These are phyloP conservation scores for Elsinoe ampelina DNA, from an alignment of 2,329 filamentous ascomycete species.

Conservation along the genomic window DNA sequence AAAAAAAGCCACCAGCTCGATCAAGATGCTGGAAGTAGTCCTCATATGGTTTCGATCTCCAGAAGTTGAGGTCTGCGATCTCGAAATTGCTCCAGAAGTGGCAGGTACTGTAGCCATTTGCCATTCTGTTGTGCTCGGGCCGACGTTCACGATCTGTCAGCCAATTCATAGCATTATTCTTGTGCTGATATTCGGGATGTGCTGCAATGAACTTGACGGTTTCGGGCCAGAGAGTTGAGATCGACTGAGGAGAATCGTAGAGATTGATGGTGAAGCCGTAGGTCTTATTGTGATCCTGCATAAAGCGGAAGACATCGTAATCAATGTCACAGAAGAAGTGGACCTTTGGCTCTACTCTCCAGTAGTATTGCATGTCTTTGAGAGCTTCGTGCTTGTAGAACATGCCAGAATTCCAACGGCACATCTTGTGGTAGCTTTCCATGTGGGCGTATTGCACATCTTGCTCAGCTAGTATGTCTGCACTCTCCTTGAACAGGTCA, in stretches of 20 bases:
- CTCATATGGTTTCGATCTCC: slow-evolving; percentile 80
- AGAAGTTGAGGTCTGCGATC: slow-evolving; percentile 87
- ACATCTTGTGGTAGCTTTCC: slow-evolving; percentile 97
- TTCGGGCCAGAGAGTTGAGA: slow-evolving; percentile 89
- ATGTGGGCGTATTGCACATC: slow-evolving; percentile 84
- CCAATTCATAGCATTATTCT: slow-evolving; percentile 83
- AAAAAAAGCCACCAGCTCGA: slow-evolving; percentile 91
- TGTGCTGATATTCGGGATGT: slow-evolving; percentile 66
- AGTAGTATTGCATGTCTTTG: slow-evolving; percentile 78
- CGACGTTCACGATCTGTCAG: slow-evolving; percentile 67
- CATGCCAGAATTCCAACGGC: slow-evolving; percentile 94
- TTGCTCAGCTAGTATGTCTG: slow-evolving; percentile 70
- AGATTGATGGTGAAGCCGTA: slow-evolving; percentile 90
- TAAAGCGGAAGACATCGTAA: slow-evolving; percentile 96
- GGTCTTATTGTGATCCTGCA: slow-evolving; percentile 97
- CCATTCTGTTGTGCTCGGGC: slow-evolving; percentile 68
- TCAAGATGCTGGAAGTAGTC: slow-evolving; percentile 96
- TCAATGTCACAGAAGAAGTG: slow-evolving; percentile 99
- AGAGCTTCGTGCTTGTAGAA: slow-evolving; percentile 96
- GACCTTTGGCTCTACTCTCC: slow-evolving; percentile 96
- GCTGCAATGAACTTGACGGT: slow-evolving; percentile 75
- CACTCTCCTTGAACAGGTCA: slow-evolving; percentile 76
- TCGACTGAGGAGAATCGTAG: slow-evolving; percentile 81
- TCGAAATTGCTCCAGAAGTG: slow-evolving; percentile 99
- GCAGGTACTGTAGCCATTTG: slow-evolving; percentile 92